Evolutionary conservation across 768 basidiomycete genomes (phyloP).

Genomic region (Hericium alpestre): DNA sequence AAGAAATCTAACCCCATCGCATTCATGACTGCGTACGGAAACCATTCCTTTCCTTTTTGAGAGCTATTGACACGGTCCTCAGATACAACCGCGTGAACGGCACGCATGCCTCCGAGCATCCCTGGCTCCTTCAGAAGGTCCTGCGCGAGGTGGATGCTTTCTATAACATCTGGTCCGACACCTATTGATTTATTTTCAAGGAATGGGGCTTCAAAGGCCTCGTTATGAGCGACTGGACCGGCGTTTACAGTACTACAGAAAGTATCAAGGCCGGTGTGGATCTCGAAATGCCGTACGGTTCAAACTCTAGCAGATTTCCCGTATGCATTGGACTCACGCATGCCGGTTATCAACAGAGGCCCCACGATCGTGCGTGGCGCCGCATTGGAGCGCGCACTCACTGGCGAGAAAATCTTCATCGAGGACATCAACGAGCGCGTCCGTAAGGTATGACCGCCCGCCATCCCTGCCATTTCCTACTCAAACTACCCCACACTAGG

Average conservation of each 20-base stretch:
- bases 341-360: constrained; percentile 21
- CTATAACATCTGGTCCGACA: background rate
- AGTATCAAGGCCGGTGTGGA: constrained; percentile 55
- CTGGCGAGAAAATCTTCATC: constrained; percentile 32
- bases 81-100: constrained; percentile 57
- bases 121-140: constrained; percentile 38
- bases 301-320: background rate
- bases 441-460: constrained; percentile 8
- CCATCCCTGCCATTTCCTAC: background rate
- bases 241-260: constrained; percentile 35
- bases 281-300: constrained; percentile 48
- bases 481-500: constrained; percentile 18
- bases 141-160: constrained; percentile 30
- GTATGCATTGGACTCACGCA: background rate
- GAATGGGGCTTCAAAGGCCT: constrained; percentile 58
- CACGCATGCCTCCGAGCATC: constrained; percentile 45
- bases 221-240: constrained; percentile 53
- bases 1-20: constrained; percentile 47
- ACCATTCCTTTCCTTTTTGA: background rate
- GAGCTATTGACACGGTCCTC: background rate
- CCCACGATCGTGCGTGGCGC: constrained; percentile 38
- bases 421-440: constrained; percentile 30
- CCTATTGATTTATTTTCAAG: constrained; percentile 12
- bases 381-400: constrained; percentile 29
- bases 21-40: constrained; percentile 43